phyloP scores from a whole-genome alignment of 192 early-diverging fungal species.

The Gigaspora rosea region DNA sequence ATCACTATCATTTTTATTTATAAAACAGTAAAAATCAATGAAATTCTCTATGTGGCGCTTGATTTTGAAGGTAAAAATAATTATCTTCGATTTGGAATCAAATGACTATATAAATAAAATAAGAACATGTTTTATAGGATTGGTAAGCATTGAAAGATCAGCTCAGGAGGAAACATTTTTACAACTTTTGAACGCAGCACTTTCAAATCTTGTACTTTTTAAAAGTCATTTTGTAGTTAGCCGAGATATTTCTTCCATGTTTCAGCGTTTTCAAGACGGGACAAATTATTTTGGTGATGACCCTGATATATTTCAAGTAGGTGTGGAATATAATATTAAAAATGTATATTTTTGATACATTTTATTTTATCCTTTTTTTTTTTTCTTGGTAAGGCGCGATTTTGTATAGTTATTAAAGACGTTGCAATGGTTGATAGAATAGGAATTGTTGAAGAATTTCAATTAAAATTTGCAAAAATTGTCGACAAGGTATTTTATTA shows the following conservation, averaged over 20 bases:
- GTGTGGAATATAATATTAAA: no score
- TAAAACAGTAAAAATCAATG: background rate
- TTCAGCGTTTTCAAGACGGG: conserved; percentile 34
- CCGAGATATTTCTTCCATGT: conserved; percentile 35
- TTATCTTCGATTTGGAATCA: background rate
- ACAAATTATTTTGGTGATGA: conserved; percentile 29
- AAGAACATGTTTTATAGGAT: background rate
- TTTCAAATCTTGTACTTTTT: conserved; percentile 32
- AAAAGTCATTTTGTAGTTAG: conserved; percentile 34
- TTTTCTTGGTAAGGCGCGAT: conserved; percentile 3
- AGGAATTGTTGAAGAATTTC: conserved; percentile 29
- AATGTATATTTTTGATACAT: background rate
- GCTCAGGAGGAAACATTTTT: conserved; percentile 27
- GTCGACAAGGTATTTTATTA: background rate
- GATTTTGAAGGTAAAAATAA: conserved; percentile 32
- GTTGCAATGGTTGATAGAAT: conserved; percentile 25
- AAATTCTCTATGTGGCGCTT: conserved; percentile 35
- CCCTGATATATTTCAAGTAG: conserved; percentile 26
- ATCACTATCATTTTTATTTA: no score
- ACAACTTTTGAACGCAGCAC: conserved; percentile 21
- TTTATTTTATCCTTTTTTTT: background rate
- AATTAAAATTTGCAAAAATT: conserved; percentile 27
- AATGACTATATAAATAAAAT: no score
- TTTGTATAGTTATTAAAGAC: conserved; percentile 37
- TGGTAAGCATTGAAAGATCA: conserved; percentile 31